Evolutionary conservation across 306 rosid species (phyloP), one percentile per base, ranked within the genome.

Genomic region (Lablab purpureus): DNA sequence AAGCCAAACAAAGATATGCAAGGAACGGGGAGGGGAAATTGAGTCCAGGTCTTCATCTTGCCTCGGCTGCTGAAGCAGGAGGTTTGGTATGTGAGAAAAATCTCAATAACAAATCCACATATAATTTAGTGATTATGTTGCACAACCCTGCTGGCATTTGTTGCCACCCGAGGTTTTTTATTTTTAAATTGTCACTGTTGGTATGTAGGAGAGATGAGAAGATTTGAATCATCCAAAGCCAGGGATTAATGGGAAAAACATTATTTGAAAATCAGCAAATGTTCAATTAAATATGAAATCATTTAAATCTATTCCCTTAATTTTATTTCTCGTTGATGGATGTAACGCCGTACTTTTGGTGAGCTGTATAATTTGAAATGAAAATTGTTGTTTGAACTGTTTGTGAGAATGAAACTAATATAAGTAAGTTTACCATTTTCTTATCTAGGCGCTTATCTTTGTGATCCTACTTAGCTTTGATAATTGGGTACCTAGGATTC

Each of bases 21-120:
- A 87, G 85, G 83, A 76, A 76, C 30, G 81, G 94, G 84, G 90
- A 83, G 54, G 96, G 85, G 79, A 87, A 76, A 79, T 86, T 95
- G 84, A 87, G 87, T 75, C 91, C 97, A 22, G 87, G 88, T 75
- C 91, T 84, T 66, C 98, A 95, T 93, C 98, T 95, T 78, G 97
- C 88, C 81, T 95, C 98, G 3, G 99, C 99, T 64, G 96, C 98
- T 17, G 99, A 93, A 89, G 99, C 99, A 58, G 99, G 99, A 79
- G 91, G 87, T 76, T 79, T 93, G 94, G 99, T 95, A 87, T 79
- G 98, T 83, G n/a, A 52, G 45, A 64, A 47, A 51, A 77, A 85
- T 73, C 37, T 19, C 47, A 63, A 41, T 74, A 22, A n/a, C 17
- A 78, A 60, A 22, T 34, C 55, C 74, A 49, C 64, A 28, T 43